phyloP scores from a whole-genome alignment of 805 yeast genomes.

The Brettanomyces naardenensis region DNA sequence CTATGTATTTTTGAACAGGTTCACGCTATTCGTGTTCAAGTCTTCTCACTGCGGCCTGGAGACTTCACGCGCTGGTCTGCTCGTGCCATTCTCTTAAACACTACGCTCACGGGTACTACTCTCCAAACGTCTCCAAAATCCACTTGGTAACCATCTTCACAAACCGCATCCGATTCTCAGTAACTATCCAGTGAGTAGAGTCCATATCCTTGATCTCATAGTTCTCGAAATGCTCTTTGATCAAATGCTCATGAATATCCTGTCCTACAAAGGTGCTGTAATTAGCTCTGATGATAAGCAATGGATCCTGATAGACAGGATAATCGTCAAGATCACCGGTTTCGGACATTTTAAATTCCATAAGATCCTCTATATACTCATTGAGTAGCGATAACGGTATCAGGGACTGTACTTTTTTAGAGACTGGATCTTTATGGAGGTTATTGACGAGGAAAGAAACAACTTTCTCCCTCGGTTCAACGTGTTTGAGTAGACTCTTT shows the following conservation, averaged over 20 bases:
- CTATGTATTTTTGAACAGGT: no score
- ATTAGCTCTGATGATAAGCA: slow-evolving; percentile 71
- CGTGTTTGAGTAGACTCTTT: slow-evolving; percentile 46
- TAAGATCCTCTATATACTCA: slow-evolving; percentile 51
- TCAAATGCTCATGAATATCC: slow-evolving; percentile 10
- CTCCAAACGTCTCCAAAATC: slow-evolving; percentile 9
- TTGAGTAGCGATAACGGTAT: slow-evolving; percentile 65
- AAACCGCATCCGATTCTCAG: slow-evolving; percentile 74
- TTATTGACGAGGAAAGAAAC: slow-evolving; percentile 73
- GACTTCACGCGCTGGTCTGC: no score
- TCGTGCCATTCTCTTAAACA: no score
- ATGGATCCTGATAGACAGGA: slow-evolving; percentile 55
- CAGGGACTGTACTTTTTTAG: slow-evolving; percentile 20
- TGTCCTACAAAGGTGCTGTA: slow-evolving; percentile 37
- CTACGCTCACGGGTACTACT: no score
- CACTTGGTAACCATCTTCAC: slow-evolving; percentile 50
- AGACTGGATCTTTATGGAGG: slow-evolving; percentile 32
- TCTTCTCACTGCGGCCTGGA: no score
- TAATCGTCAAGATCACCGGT: slow-evolving; percentile 23
- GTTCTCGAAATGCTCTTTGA: slow-evolving; percentile 43
- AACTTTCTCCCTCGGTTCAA: slow-evolving; percentile 51
- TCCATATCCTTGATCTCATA: slow-evolving; percentile 63
- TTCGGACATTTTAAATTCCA: slow-evolving; percentile 38
- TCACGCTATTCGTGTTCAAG: no score
- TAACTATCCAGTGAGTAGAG: slow-evolving; percentile 88